Conservation (phyloP, 106 monocot genomes). For the Dioscorea alata region DNA sequence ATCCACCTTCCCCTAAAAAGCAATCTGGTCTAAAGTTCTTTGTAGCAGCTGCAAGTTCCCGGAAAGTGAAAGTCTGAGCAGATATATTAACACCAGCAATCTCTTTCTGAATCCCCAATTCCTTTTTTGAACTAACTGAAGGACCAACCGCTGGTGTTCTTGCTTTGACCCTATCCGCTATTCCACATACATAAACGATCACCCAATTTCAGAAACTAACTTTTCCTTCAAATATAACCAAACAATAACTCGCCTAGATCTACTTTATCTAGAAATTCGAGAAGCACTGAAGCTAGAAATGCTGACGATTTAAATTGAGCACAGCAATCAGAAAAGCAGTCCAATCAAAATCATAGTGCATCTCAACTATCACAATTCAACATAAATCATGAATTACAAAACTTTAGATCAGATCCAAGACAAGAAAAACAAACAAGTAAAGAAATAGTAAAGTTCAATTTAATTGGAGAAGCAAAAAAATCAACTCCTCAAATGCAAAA, state of each 20-base stretch:
- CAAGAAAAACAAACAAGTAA: too few relatives aligned
- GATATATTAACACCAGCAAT: constrained; percentile 2
- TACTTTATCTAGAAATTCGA: background rate
- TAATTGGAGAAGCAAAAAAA: too few relatives aligned
- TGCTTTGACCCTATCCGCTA: background rate
- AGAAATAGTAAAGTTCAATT: too few relatives aligned
- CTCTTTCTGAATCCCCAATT: background rate
- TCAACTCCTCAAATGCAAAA: too few relatives aligned
- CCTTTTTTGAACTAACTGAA: background rate
- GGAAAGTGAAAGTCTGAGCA: constrained; percentile 12
- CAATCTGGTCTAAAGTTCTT: constrained; percentile 13
- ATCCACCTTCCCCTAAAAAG: constrained; percentile 16
- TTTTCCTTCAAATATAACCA: too few relatives aligned
- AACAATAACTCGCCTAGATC: background rate
- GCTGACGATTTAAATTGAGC: background rate
- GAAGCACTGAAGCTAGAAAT: background rate
- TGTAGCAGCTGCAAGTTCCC: constrained; percentile 13
- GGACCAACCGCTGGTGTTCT: background rate
- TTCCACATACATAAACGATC: background rate
- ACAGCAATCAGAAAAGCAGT: background rate
- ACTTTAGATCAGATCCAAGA: too few relatives aligned
- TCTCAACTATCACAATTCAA: too few relatives aligned
- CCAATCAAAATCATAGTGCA: too few relatives aligned
- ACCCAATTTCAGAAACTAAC: too few relatives aligned
- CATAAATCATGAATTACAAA: too few relatives aligned